Evolutionary conservation across 768 basidiomycete species (phyloP), one percentile per base, ranked within the genome.

Genomic region (Lactarius psammicola): DNA sequence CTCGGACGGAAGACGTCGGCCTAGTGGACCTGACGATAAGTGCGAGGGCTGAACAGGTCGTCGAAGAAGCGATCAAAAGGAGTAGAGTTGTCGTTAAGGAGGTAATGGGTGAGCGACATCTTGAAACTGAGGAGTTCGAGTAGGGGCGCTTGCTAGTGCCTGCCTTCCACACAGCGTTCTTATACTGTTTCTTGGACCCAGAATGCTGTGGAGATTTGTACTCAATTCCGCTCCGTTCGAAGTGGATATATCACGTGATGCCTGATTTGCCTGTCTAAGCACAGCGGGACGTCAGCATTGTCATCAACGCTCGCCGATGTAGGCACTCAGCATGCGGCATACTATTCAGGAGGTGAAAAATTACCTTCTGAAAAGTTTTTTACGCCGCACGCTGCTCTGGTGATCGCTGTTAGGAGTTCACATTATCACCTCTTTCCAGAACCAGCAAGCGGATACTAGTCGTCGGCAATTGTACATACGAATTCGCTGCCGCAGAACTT

Each of bases 61-160:
- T 81, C 79, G 67, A 82, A 74, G 65, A 82, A 70, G 64, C 76
- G 79, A 36, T 83, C 80, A 42, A 81, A 76, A 56, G 80, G 77
- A 60, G 78, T 71, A 70, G 74, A 58, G 40, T 74, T 71, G 69
- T 71, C 73, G 72, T 81, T 78, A 73, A 79, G 77, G 70, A 76
- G 74, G 74, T 76, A 75, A 56, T 75, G 73, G 49, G 77, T 74
- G 68, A 76, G 72, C 34, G 76, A 75, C 76, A 76, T 76, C 18
- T 61, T 51, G 36, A 17, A 17, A 13, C 23, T 15, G 40, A 23
- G 33, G 28, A 2, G 57, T 23, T 49, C 23, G 55, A 26, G 44
- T 18, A 17, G 15, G 40, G 28, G n/a, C 15, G 11, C 4, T n/a
- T 31, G 30, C 7, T 44, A 5, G n/a, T n/a, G n/a, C n/a, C n/a